Percentiles rank a stretch among this genome's conserved stretches.
phyloP scores from a whole-genome alignment of 225 moss, liverwort and hornwort genomes.

The Ulota crispa region DNA sequence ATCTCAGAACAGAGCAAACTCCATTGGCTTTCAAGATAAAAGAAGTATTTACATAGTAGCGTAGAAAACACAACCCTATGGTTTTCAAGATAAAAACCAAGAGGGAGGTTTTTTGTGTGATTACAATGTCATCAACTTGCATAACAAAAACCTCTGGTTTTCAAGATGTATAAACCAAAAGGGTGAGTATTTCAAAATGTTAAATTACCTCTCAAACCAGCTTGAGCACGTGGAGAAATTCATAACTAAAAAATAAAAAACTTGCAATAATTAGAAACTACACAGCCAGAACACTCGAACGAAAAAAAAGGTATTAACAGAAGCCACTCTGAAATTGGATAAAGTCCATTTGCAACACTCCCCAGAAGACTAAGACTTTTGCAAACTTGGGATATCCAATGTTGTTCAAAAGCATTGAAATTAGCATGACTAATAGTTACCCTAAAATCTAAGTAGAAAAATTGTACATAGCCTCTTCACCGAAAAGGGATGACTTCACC shows the following conservation, averaged over 20 bases:
- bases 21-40: constrained; percentile 22
- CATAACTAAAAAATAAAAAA: background rate
- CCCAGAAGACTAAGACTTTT: constrained; percentile 11
- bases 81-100: constrained; percentile 40
- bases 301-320: background rate
- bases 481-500: constrained; percentile 47
- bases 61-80: background rate
- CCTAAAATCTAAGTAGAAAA: background rate
- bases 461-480: constrained; percentile 8
- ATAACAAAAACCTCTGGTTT: constrained; percentile 22
- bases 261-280: background rate
- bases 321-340: background rate
- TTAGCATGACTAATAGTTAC: background rate
- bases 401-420: background rate
- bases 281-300: constrained; percentile 14
- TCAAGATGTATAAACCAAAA: constrained; percentile 43
- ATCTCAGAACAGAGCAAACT: background rate
- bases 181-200: background rate
- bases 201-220: constrained; percentile 20
- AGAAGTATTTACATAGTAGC: background rate
- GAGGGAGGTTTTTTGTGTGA: background rate
- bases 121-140: constrained; percentile 6
- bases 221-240: constrained; percentile 17
- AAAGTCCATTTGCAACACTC: background rate
- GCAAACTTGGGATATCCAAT: background rate